A percentile compares a stretch with the other conserved stretches of the same genome.
Evolutionary conservation across 2,329 filamentous ascomycete species (phyloP).

Genomic region (Apiospora kogelbergensis): DNA sequence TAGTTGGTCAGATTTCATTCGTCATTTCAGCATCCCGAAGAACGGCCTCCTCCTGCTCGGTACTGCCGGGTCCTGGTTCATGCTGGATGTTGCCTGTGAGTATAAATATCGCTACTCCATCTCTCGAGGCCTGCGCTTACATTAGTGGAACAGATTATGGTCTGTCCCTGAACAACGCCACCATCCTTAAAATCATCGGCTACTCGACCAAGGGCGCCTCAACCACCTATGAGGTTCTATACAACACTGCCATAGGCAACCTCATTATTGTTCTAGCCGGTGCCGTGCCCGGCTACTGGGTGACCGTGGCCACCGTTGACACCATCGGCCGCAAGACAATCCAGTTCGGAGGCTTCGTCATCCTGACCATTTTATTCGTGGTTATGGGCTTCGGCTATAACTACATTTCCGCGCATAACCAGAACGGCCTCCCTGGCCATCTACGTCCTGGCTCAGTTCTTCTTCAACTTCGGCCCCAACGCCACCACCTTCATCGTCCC

Average conservation of each 20-base stretch:
- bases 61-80: conserved; percentile 85
- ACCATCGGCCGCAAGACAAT: conserved; percentile 76
- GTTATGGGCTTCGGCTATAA: conserved; percentile 64
- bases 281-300: conserved; percentile 81
- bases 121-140: conserved; percentile 11
- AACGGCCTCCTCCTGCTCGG: conserved; percentile 72
- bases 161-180: conserved; percentile 73
- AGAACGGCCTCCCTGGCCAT: conserved; percentile 53
- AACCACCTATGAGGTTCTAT: conserved; percentile 69
- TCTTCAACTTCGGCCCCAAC: conserved; percentile 61
- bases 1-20: conserved; percentile 68
- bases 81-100: conserved; percentile 45
- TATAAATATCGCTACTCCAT: conserved; percentile 39
- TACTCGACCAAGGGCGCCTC: conserved; percentile 56
- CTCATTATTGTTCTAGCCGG: conserved; percentile 77
- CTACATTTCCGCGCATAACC: conserved; percentile 36
- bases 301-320: conserved; percentile 73
- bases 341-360: conserved; percentile 63
- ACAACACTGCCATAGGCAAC: conserved; percentile 76
- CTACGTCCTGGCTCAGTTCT: conserved; percentile 58
- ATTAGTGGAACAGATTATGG: conserved; percentile 46
- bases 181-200: conserved; percentile 70
- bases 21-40: conserved; percentile 69
- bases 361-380: conserved; percentile 57
- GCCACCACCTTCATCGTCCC: conserved; percentile 58